These are phyloP conservation scores for Aspergillus campestris DNA, from an alignment of 495 filamentous ascomycete genomes.

Conservation along the genomic window DNA sequence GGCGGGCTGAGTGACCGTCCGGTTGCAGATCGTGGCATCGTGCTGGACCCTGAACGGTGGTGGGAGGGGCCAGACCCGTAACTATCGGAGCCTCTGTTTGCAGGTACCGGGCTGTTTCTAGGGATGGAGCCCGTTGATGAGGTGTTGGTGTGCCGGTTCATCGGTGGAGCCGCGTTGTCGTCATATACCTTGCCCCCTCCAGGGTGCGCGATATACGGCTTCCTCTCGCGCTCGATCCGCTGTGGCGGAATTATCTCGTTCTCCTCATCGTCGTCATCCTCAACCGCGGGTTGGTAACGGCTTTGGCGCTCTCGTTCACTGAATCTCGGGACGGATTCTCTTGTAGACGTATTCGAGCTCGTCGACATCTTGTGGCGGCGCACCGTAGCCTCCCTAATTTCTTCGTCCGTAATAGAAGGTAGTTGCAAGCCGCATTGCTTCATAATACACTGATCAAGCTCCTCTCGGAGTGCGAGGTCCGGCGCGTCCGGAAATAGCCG, in stretches of 20 bases:
- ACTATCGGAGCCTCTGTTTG: constrained; percentile 11
- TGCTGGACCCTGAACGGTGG: constrained; percentile 16
- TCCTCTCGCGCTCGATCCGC: constrained; percentile 54
- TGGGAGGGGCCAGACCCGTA: constrained; percentile 20
- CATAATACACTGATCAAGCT: constrained; percentile 36
- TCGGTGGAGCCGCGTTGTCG: constrained; percentile 13
- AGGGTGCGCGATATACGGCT: constrained; percentile 49
- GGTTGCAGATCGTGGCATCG: constrained; percentile 4
- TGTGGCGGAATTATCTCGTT: constrained; percentile 26
- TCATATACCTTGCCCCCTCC: constrained; percentile 50
- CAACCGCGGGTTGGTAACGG: constrained; percentile 33
- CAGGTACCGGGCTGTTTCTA: constrained; percentile 12
- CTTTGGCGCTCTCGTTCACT: constrained; percentile 43
- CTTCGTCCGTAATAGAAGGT: constrained; percentile 31
- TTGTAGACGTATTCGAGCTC: constrained; percentile 9
- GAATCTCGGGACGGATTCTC: constrained; percentile 20
- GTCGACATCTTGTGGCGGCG: constrained; percentile 14
- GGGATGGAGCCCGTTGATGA: constrained; percentile 20
- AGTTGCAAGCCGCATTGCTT: constrained; percentile 43
- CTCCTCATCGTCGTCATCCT: constrained; percentile 43
- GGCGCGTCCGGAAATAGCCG: constrained; percentile 54
- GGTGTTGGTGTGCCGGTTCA: constrained; percentile 18
- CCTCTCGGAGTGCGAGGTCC: constrained; percentile 30
- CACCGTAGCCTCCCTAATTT: constrained; percentile 23
- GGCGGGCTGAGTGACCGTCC: constrained; percentile 29